Conservation (phyloP, 169 alveolate species). For the Plasmodium yoelii region DNA sequence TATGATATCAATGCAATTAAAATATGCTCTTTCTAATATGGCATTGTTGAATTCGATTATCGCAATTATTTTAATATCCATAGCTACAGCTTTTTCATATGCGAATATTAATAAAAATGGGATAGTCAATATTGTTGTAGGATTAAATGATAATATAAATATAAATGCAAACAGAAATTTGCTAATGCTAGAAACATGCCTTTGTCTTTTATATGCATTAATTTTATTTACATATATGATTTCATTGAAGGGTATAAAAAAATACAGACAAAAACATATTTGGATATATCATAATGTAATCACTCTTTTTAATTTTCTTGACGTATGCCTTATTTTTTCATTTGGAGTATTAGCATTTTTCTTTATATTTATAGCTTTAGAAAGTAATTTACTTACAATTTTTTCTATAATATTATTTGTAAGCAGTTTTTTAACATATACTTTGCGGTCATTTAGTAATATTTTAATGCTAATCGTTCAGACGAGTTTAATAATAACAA, state of each 20-base stretch:
- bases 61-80: conserved; percentile 44
- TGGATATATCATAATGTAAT: conserved; percentile 57
- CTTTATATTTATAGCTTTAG: conserved; percentile 44
- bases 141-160: background rate
- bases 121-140: background rate
- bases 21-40: conserved; percentile 39
- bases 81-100: conserved; percentile 19
- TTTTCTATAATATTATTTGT: conserved; percentile 19
- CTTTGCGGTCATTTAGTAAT: conserved; percentile 31
- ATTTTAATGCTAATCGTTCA: conserved; percentile 40
- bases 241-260: conserved; percentile 14
- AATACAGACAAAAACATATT: conserved; percentile 12
- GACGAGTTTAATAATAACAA: conserved; percentile 10
- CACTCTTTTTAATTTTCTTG: conserved; percentile 45
- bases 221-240: conserved; percentile 55
- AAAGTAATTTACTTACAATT: conserved; percentile 22
- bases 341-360: conserved; percentile 54
- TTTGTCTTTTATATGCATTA: conserved; percentile 36
- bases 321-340: conserved; percentile 33
- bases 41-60: conserved; percentile 46
- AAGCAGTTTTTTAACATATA: conserved; percentile 46
- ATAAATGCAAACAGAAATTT: conserved; percentile 13
- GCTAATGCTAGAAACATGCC: conserved; percentile 15
- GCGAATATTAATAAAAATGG: conserved; percentile 13
- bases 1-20: conserved; percentile 58